Percentiles rank a stretch among this genome's conserved stretches.
phyloP scores from a whole-genome alignment of 2,329 filamentous ascomycete genomes.

The Grosmannia clavigera region DNA sequence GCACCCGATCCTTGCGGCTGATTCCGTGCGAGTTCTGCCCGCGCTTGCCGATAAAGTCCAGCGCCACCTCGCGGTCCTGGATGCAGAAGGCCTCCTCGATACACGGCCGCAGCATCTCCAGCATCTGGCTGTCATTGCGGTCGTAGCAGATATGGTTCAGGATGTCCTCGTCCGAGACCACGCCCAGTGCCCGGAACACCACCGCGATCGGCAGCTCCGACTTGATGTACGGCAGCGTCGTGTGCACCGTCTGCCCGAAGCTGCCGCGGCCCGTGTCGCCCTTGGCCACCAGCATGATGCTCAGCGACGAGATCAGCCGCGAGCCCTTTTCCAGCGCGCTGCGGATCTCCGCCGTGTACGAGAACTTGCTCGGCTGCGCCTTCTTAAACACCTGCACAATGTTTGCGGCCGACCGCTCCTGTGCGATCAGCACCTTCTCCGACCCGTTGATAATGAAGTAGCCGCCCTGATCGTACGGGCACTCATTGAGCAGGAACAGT shows the following conservation, averaged over 20 bases:
- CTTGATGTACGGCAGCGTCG: constrained; percentile 88
- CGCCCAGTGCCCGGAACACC: constrained; percentile 87
- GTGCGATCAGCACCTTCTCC: constrained; percentile 95
- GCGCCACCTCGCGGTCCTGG: constrained; percentile 84
- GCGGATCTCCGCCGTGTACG: constrained; percentile 89
- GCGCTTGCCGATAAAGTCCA: constrained; percentile 93
- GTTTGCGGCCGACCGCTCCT: constrained; percentile 94
- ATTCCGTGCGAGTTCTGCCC: constrained; percentile 60
- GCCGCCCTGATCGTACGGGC: constrained; percentile 93
- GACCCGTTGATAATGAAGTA: constrained; percentile 99
- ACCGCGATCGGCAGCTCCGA: constrained; percentile 86
- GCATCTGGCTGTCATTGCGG: constrained; percentile 87
- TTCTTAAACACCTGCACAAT: constrained; percentile 99
- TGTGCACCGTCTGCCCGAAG: constrained; percentile 79
- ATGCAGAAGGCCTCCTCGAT: constrained; percentile 96
- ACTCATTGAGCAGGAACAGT: constrained; percentile 87
- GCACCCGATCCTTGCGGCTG: constrained; percentile 75
- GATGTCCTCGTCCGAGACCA: constrained; percentile 96
- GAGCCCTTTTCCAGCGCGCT: constrained; percentile 95
- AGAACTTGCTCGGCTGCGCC: constrained; percentile 79
- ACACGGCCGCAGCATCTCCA: constrained; percentile 94
- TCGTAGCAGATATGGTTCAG: constrained; percentile 97
- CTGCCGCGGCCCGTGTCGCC: constrained; percentile 67
- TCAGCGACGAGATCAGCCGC: constrained; percentile 81
- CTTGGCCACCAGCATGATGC: constrained; percentile 81